A percentile compares a stretch with the other conserved stretches of the same genome.
phyloP scores from a whole-genome alignment of 257 asterid genomes.

The Solanum rostratum region DNA sequence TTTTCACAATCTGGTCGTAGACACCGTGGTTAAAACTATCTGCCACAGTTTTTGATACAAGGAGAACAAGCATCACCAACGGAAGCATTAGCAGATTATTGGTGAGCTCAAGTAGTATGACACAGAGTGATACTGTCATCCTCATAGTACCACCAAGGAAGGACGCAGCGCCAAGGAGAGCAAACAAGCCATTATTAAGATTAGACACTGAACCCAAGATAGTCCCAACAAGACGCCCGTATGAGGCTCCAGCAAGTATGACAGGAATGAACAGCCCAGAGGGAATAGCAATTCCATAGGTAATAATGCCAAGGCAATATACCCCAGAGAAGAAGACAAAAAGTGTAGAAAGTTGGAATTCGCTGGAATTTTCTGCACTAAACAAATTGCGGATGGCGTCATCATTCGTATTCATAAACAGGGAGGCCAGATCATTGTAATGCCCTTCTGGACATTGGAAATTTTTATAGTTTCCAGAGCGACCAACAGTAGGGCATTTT shows the following conservation, averaged over 20 bases:
- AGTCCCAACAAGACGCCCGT: constrained; percentile 77
- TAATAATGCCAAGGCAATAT: constrained; percentile 61
- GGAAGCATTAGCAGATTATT: constrained; percentile 86
- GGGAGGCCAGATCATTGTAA: constrained; percentile 89
- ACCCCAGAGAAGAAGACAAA: constrained; percentile 44
- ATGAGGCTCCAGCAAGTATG: constrained; percentile 97
- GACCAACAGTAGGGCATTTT: constrained; percentile 62
- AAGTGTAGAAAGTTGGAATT: constrained; percentile 55
- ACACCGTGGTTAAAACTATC: constrained; percentile 80
- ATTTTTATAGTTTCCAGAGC: constrained; percentile 73
- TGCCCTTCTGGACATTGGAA: constrained; percentile 72
- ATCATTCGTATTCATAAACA: constrained; percentile 76
- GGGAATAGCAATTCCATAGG: constrained; percentile 94
- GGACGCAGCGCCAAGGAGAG: constrained; percentile 92
- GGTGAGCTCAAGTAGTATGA: constrained; percentile 88
- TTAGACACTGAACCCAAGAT: constrained; percentile 50
- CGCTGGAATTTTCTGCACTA: constrained; percentile 29
- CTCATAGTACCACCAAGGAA: constrained; percentile 99
- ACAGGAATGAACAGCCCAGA: constrained; percentile 98
- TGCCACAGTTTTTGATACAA: constrained; percentile 84
- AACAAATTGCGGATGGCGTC: constrained; percentile 89
- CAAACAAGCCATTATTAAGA: constrained; percentile 70
- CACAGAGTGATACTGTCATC: constrained; percentile 94
- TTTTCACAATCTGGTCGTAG: constrained; percentile 81
- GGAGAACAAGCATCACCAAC: constrained; percentile 80